Base-by-base conservation (phyloP, 2,329 filamentous ascomycete species). In the Parastagonospora avenae region DNA sequence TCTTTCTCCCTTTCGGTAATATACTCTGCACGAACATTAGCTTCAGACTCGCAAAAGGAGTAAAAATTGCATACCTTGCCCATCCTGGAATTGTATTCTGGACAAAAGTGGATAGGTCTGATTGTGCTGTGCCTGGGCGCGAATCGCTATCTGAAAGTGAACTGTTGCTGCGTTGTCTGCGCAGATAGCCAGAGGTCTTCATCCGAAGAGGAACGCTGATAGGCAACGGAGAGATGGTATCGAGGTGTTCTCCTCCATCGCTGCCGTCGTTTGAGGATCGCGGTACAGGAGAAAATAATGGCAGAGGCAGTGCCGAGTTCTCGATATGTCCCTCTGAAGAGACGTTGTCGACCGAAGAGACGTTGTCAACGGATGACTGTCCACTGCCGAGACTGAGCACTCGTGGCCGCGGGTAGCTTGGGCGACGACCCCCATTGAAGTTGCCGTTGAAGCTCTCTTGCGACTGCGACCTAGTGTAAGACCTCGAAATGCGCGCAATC, bases 151-250 rank as follows among this genome's bases (percentile, higher is more conserved):
- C 42, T 37, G 70, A 72, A 35, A 55, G 53, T 28, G 67, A 64
- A 42, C 68, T 71, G 42, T 67, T 67, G 30, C 68, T 71, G 42
- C 67, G 66, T 29, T 64, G 54, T 53, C 67, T 64, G 15, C 65
- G 63, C 44, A 74, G 56, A 42, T 68, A 72, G 7, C 70, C 71
- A 1, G 74, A 76, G n/a, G 65, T 66, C 56, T 75, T 73, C 54
- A 64, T 65, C 27, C 68, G 65, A 40, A 76, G 54, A 3, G 72
- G 73, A 31, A 71, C 70, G 19, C 71, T 72, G 15, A 72, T 63
- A 9, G 63, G 63, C n/a, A 76, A 59, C 9, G 73, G 72, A 14
- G 70, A 71, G 28, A 76, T 67, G 2, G 70, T 74, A 48, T 76
- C 74, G 24, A 73, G 62, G n/a, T 65, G 63, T 55, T 75, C 73